phyloP scores from a whole-genome alignment of 768 basidiomycete genomes.

The Boletus sp. region DNA sequence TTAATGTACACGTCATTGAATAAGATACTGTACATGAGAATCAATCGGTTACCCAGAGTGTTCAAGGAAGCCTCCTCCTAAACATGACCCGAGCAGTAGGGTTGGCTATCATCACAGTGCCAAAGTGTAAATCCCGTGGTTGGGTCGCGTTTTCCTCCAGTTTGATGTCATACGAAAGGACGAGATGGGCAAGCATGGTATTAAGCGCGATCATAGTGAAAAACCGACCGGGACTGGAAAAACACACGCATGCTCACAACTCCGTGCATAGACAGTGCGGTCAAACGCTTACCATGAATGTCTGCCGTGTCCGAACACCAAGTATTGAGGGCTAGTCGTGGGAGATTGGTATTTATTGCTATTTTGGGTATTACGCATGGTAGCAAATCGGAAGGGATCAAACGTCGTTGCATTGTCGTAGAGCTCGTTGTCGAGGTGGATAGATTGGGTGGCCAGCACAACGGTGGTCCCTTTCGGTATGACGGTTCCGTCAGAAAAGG shows the following conservation, averaged over 20 bases:
- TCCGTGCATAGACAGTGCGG: not conserved
- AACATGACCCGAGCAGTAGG: no score
- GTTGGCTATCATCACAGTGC: no score
- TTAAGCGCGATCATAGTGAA: slow-evolving; percentile 7
- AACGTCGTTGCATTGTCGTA: slow-evolving; percentile 33
- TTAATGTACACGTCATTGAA: no score
- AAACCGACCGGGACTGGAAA: slow-evolving; percentile 17
- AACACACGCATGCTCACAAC: no score
- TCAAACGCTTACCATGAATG: not conserved
- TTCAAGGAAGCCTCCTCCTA: not conserved
- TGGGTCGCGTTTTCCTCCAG: not conserved
- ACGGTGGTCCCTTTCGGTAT: slow-evolving; percentile 35
- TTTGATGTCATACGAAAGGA: slow-evolving; percentile 18
- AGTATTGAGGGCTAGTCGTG: slow-evolving; percentile 6
- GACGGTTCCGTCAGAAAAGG: slow-evolving; percentile 38
- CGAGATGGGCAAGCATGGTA: slow-evolving; percentile 15
- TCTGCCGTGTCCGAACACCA: no score
- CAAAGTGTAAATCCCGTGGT: no score
- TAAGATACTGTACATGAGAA: not conserved
- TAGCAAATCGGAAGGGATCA: slow-evolving; percentile 38
- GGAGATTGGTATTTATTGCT: slow-evolving; percentile 37
- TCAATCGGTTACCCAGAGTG: not conserved
- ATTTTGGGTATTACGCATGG: slow-evolving; percentile 29
- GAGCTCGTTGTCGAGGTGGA: slow-evolving; percentile 19
- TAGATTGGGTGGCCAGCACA: slow-evolving; percentile 17